Percentiles rank a stretch among this genome's conserved stretches.
Evolutionary conservation across 1,284 basidiomycete genomes (phyloP).

Genomic region (Cryptococcus sp.): DNA sequence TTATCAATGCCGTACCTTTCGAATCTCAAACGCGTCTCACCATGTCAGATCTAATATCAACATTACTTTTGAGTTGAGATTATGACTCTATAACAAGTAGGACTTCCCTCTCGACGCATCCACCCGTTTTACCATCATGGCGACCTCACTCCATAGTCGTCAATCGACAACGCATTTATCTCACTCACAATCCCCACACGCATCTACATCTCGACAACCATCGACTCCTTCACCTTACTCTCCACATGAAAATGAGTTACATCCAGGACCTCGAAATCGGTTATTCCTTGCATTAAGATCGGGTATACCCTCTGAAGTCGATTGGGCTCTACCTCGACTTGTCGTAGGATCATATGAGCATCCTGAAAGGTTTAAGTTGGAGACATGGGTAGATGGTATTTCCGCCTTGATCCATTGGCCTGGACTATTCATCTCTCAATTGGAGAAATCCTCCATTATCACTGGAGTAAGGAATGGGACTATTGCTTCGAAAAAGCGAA

Average conservation of each 20-base stretch:
- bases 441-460: conserved; percentile 18
- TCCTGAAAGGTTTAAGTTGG: conserved; percentile 28
- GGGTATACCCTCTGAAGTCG: conserved; percentile 34
- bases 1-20: no score
- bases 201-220: background rate
- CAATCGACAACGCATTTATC: no score
- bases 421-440: conserved; percentile 26
- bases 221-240: conserved; percentile 10
- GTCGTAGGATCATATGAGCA: conserved; percentile 35
- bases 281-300: conserved; percentile 37
- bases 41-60: no score
- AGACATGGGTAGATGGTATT: conserved; percentile 30
- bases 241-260: conserved; percentile 22
- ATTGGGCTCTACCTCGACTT: conserved; percentile 40
- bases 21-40: no score
- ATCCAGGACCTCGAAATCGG: conserved; percentile 25
- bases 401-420: conserved; percentile 31
- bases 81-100: no score
- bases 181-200: background rate
- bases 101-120: no score
- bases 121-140: no score
- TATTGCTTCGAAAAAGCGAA: background rate
- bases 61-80: no score
- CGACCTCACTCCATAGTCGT: no score
- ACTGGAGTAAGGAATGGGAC: background rate